A percentile compares a stretch with the other conserved stretches of the same genome.
Evolutionary conservation across 768 basidiomycete genomes (phyloP).

Genomic region (Neoboletus magnificus): DNA sequence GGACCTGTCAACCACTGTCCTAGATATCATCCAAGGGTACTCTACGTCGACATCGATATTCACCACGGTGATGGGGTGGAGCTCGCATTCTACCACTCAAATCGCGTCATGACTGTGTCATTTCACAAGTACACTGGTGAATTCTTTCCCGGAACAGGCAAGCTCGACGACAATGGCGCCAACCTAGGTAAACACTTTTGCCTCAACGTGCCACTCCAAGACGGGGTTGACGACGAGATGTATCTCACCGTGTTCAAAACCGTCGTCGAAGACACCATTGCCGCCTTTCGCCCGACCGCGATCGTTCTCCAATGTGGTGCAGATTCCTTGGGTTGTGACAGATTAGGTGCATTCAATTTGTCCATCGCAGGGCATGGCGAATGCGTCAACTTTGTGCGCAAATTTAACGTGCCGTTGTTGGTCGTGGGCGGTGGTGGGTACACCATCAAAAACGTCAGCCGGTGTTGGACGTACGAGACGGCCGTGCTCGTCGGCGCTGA

Average conservation of each 20-base stretch:
- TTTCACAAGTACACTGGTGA: conserved; percentile 99
- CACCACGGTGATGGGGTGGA: conserved; percentile 99
- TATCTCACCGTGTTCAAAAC: conserved; percentile 95
- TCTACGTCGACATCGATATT: conserved; percentile 99
- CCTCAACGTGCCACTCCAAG: conserved; percentile 91
- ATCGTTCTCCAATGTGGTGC: conserved; percentile 98
- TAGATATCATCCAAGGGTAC: conserved; percentile 88
- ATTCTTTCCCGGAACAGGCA: conserved; percentile 98
- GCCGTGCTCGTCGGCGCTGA: conserved; percentile 81
- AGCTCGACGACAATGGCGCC: conserved; percentile 87
- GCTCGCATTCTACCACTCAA: conserved; percentile 95
- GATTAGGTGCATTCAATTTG: conserved; percentile 95
- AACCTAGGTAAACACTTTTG: conserved; percentile 93
- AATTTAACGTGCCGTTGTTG: conserved; percentile 85
- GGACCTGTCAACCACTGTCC: background rate
- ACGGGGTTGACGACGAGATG: conserved; percentile 97
- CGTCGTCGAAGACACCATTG: conserved; percentile 92
- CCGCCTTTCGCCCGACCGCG: conserved; percentile 79
- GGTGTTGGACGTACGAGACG: conserved; percentile 99
- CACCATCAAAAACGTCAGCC: conserved; percentile 92
- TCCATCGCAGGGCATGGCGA: conserved; percentile 98
- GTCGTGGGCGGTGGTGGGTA: conserved; percentile 96
- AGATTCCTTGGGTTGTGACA: conserved; percentile 91
- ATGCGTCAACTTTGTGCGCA: conserved; percentile 95
- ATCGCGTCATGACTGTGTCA: conserved; percentile 98